These are phyloP conservation scores for Hanseniaspora pseudoguilliermondii DNA, from an alignment of 805 yeast genomes.

Conservation along the genomic window DNA sequence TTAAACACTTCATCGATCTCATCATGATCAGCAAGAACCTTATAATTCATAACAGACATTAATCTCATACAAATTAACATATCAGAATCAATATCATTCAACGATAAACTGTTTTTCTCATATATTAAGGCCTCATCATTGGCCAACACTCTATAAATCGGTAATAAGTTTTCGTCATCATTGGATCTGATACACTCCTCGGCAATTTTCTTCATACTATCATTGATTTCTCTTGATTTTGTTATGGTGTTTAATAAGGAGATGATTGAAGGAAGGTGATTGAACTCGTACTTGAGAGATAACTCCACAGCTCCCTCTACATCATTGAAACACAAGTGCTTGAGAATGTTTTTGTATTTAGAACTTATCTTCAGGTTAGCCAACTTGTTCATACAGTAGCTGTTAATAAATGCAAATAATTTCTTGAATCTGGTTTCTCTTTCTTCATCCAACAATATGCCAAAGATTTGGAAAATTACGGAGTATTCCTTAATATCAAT, in stretches of 20 bases:
- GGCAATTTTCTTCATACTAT: neutral
- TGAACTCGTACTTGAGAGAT: neutral
- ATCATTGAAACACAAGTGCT: neutral
- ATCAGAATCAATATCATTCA: neutral
- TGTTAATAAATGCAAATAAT: neutral
- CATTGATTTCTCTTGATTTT: neutral
- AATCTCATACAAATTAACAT: neutral
- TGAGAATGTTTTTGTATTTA: neutral
- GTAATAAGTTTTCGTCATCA: neutral
- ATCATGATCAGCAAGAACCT: neutral
- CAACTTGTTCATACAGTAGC: neutral
- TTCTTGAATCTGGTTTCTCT: neutral
- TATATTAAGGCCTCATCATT: neutral
- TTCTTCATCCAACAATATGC: neutral
- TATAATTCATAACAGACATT: neutral
- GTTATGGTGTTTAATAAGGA: neutral
- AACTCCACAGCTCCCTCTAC: neutral
- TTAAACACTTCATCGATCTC: neutral
- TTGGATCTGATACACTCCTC: neutral
- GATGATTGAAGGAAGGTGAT: neutral
- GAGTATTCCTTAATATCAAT: neutral
- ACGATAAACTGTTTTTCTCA: neutral
- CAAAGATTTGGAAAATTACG: neutral
- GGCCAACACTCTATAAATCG: conserved; percentile 1
- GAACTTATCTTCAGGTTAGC: neutral